Base-by-base conservation (phyloP, 768 basidiomycete genomes). In the Fomitopsis pulvina region DNA sequence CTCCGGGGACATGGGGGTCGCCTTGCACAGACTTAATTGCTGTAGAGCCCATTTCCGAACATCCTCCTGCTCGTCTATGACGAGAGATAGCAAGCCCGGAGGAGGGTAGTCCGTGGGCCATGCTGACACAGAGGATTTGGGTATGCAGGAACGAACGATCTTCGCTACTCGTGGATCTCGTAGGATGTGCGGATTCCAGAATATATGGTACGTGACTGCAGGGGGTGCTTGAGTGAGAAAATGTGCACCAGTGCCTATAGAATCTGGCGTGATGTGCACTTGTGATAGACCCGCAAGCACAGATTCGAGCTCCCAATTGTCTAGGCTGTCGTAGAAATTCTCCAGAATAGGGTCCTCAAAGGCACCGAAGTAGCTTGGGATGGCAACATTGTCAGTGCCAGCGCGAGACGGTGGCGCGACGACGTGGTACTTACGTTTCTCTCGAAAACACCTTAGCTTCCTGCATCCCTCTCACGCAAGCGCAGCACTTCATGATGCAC, bases 381-480 rank as follows among this genome's bases (percentile, higher is more conserved):
- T 49, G 60, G 51, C 60, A 43, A 51, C 4, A 34, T 14, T 11
- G 24, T 3, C 29, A 1, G n/a, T n/a, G n/a, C n/a, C n/a, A n/a
- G n/a, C n/a, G n/a, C n/a, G n/a, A 12, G 8, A 22, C 14, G 22
- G 47, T 42, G 42, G 41, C 18, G 42, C 18, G 41, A 24, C 21
- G 20, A 1, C 4, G n/a, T 39, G 18, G 12, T 10, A 81, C 90
- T 68, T 63, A 95, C 93, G 85, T 87, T 27, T 72, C 69, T 51
- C 76, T 75, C 21, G 89, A 87, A 24, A 67, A 70, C 2, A 71
- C 61, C 66, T 92, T 91, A 10, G 76, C 80, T 29, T 73, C 71
- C 50, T 83, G 79, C 41, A 92, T 73, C 0, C 73, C 75, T 51
- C 78, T 73, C 3, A 87, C 83, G 61, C 94, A 97, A 7, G 71